These are phyloP conservation scores for Diaporthe ilicicola DNA, from an alignment of 2,329 filamentous ascomycete species.

Conservation along the genomic window DNA sequence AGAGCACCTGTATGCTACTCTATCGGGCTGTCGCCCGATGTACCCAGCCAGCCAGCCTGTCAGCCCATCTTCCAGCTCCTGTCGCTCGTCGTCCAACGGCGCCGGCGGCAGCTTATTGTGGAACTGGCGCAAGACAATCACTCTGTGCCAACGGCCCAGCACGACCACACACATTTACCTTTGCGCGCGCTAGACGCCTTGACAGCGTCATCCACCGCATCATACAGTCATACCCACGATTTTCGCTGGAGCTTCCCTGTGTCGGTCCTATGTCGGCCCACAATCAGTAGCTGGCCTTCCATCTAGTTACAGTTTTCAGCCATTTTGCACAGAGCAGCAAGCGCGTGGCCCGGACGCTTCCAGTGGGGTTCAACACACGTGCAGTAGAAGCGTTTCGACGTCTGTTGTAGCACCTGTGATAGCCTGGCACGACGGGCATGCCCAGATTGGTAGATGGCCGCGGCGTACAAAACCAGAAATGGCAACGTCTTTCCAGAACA, in stretches of 20 bases:
- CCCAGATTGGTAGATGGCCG: not conserved
- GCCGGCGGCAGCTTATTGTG: conserved; percentile 7
- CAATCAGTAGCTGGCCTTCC: not conserved
- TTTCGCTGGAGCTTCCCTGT: too few relatives aligned
- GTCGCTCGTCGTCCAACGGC: conserved; percentile 10
- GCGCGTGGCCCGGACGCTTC: not conserved
- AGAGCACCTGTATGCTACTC: not conserved
- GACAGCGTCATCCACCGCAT: not conserved
- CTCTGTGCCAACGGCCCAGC: not conserved
- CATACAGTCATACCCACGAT: not conserved
- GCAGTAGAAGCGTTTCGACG: conserved; percentile 3
- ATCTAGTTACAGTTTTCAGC: not conserved
- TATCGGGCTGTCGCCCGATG: not conserved
- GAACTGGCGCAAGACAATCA: not conserved
- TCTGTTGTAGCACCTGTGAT: not conserved
- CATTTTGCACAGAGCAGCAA: not conserved
- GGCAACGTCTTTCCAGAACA: not conserved
- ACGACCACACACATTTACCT: not conserved
- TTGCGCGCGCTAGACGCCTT: conserved; percentile 16
- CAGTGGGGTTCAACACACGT: not conserved
- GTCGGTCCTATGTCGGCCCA: not conserved
- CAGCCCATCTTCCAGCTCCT: conserved; percentile 11
- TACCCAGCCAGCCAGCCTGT: conserved; percentile 17
- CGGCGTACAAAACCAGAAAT: not conserved
- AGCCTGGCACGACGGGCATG: not conserved